Evolutionary conservation across 805 yeast species (phyloP).

Genomic region (Limtongia smithiae): DNA sequence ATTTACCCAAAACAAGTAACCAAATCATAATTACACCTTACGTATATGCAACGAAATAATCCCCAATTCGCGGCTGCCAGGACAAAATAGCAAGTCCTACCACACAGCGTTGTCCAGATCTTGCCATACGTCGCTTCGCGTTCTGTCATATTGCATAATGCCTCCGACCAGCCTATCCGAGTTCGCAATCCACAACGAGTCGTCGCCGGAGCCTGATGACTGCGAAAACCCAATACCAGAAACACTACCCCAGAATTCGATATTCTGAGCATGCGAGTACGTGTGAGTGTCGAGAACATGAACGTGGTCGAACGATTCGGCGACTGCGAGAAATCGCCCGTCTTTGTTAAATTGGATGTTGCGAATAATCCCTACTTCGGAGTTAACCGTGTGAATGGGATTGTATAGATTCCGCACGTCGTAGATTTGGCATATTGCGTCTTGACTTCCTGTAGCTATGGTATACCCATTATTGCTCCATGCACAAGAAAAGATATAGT

Average conservation of each 20-base stretch:
- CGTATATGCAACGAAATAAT: no score
- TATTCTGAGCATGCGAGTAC: slow-evolving; percentile 41
- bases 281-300: slow-evolving; percentile 45
- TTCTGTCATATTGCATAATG: slow-evolving; percentile 45
- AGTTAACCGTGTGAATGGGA: slow-evolving; percentile 38
- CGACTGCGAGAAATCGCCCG: slow-evolving; percentile 51
- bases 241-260: slow-evolving; percentile 57
- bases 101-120: background rate
- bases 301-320: slow-evolving; percentile 58
- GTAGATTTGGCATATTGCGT: slow-evolving; percentile 46
- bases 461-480: slow-evolving; percentile 48
- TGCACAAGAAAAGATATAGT: slow-evolving; percentile 58
- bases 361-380: slow-evolving; percentile 48
- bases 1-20: no score
- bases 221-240: slow-evolving; percentile 49
- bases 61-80: no score
- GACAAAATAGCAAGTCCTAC: background rate
- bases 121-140: background rate
- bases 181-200: slow-evolving; percentile 48
- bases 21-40: no score
- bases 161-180: slow-evolving; percentile 59
- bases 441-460: slow-evolving; percentile 59
- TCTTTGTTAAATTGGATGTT: slow-evolving; percentile 49
- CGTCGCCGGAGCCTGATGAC: slow-evolving; percentile 5
- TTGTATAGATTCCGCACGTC: slow-evolving; percentile 43